Evolutionary conservation across 495 filamentous ascomycete genomes (phyloP).

Genomic region (Hypoxylon crocopeplum): DNA sequence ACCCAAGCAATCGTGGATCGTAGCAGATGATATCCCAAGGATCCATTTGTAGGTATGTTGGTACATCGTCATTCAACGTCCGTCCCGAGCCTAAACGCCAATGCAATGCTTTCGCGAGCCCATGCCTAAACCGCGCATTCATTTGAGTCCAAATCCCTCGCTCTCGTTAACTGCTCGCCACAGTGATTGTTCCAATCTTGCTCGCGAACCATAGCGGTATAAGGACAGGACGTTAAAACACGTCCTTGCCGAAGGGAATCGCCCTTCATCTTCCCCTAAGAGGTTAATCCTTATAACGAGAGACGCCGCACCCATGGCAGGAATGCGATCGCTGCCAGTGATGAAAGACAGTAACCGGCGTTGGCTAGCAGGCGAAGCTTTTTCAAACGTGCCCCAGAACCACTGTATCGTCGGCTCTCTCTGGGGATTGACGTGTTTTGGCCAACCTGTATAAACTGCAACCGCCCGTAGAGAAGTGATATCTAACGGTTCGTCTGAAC

Average conservation of each 20-base stretch:
- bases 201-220: conserved; percentile 70
- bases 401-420: conserved; percentile 73
- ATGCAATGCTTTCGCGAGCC: conserved; percentile 14
- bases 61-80: neutral
- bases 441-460: conserved; percentile 85
- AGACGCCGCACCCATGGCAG: conserved; percentile 87
- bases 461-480: conserved; percentile 77
- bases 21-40: conserved; percentile 10
- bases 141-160: conserved; percentile 95
- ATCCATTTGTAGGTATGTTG: neutral
- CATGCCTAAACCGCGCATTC: neutral
- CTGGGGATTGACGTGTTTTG: conserved; percentile 41
- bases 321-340: conserved; percentile 92
- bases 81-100: conserved; percentile 24
- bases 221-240: conserved; percentile 89
- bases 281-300: conserved; percentile 77
- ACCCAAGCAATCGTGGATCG: conserved; percentile 15
- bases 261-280: conserved; percentile 72
- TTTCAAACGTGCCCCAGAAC: conserved; percentile 88
- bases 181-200: conserved; percentile 72
- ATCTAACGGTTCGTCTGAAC: conserved; percentile 86
- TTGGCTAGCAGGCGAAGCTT: conserved; percentile 69
- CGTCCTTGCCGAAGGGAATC: conserved; percentile 87
- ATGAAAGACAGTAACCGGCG: conserved; percentile 84
- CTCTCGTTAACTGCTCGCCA: conserved; percentile 90